Base-by-base conservation (phyloP, 1,284 basidiomycete genomes). In the Melampsora americana region DNA sequence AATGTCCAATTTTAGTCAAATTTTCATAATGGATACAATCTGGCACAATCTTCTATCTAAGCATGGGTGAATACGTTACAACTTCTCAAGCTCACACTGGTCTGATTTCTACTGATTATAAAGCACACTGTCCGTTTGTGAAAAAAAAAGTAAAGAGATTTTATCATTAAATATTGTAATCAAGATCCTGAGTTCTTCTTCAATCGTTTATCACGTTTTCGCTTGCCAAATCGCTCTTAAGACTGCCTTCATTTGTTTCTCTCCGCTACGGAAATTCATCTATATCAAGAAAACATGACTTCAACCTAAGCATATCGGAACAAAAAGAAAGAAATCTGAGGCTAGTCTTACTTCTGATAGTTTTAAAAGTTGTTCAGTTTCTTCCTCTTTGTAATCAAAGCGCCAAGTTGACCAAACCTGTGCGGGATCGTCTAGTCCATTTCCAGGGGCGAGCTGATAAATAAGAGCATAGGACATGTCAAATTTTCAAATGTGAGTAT, bases 351-450 rank as follows among this genome's bases (percentile, higher is more conserved):
- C 84, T 80, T 83, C 81, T 1, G 84, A 81, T 4, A 85, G 80
- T 65, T 81, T 79, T 18, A 85, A 79, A 16, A 85, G 78, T 35
- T 80, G 80, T 68, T 83, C 81, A 75, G 83, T 84, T 78, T 85
- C 84, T 14, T 83, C 82, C 62, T 78, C 78, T 12, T 79, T 70
- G 50, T 85, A 81, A 62, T 85, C 84, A 26, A 84, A 82, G 69
- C 82, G 78, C 84, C 84, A 85, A 5, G 85, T 85, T 23, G 79
- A 79, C 77, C 82, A 83, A 0, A 84, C 83, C 72, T 85, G 83
- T 75, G 83, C 83, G 0, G 81, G 81, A 28, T 84, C 82, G 20
- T 82, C 80, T 26, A 78, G 78, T 32, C 78, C 76, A 11, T 82
- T 82, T 72, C 84, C 84, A 9, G 83, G 82, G 35, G 82, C 79